Base-by-base conservation (phyloP, 805 yeast genomes). In the Metschnikowia cubensis region DNA sequence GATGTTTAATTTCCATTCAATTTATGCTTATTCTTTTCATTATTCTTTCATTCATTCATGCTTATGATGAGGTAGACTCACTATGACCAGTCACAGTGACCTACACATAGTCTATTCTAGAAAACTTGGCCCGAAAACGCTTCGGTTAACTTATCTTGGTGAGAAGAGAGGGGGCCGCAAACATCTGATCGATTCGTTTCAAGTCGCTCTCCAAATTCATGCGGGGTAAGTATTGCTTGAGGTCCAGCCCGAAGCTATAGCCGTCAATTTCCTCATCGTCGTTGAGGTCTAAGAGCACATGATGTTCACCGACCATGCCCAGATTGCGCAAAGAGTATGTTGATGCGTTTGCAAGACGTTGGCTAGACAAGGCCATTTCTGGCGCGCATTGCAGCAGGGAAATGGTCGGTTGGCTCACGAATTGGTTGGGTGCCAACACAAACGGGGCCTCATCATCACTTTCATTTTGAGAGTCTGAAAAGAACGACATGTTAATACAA, bases 171-270 rank as follows among this genome's bases (percentile, higher is more conserved):
- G 38, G 47, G 11, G 41, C 42, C 14, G 50, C 38, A 25, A 53
- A 42, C 56, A 53, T 51, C 44, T 46, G 54, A 39, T 55, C 59
- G 22, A 53, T 53, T 45, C 52, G 42, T 32, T 47, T 53, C 46
- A 55, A 49, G 44, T 55, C 58, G 18, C 51, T 48, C 50, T 53
- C 58, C 43, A 55, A 49, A 49, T 53, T 55, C 42, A 51, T 39
- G 13, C 56, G 52, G 6, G 56, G 55, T 36, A 44, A 33, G 43
- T 50, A 53, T 45, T 32, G 49, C 38, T 53, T 53, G 17, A 50
- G 47, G 47, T 53, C 56, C 51, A 44, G 56, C 53, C 52, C 53
- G 35, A 53, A 47, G 40, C 32, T 49, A 50, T 50, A 53, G 31
- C 48, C 56, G 33, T 53, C 56, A 20, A 55, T 49, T 6, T 48